These are phyloP conservation scores for Suhomyces maxii DNA, from an alignment of 1,139 yeast species.

Conservation along the genomic window DNA sequence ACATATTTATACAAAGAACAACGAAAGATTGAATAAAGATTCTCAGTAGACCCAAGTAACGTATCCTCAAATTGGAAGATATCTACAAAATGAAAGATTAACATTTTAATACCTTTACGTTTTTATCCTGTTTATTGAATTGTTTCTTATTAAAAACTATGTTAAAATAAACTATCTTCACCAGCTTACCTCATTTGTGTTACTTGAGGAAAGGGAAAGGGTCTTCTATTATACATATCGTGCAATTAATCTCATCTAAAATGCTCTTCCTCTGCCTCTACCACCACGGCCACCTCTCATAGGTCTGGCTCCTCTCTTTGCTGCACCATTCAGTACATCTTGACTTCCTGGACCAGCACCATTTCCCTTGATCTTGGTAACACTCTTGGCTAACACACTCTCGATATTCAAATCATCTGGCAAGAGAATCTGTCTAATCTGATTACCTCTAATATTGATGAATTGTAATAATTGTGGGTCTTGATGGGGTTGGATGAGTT, in stretches of 20 bases:
- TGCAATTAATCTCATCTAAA: background rate
- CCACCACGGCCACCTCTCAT: conserved; percentile 21
- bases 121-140: background rate
- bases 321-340: conserved; percentile 10
- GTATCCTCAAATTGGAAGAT: too few relatives aligned
- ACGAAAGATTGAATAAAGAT: background rate
- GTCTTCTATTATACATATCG: background rate
- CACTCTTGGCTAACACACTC: conserved; percentile 55
- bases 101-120: too few relatives aligned
- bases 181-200: too few relatives aligned
- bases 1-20: background rate
- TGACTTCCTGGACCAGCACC: conserved; percentile 43
- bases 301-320: conserved; percentile 17
- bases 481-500: conserved; percentile 68
- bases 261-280: conserved; percentile 18
- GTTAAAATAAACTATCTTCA: too few relatives aligned
- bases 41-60: too few relatives aligned
- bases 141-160: too few relatives aligned
- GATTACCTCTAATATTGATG: conserved; percentile 87
- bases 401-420: conserved; percentile 91
- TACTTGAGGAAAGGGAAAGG: background rate
- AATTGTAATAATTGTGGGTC: conserved; percentile 75
- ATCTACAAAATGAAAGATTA: too few relatives aligned
- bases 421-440: conserved; percentile 76
- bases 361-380: conserved; percentile 37